Evolutionary conservation across 257 asterid genomes (phyloP), one percentile per base, ranked within the genome.

Genomic region (Nicotiana tabacum): DNA sequence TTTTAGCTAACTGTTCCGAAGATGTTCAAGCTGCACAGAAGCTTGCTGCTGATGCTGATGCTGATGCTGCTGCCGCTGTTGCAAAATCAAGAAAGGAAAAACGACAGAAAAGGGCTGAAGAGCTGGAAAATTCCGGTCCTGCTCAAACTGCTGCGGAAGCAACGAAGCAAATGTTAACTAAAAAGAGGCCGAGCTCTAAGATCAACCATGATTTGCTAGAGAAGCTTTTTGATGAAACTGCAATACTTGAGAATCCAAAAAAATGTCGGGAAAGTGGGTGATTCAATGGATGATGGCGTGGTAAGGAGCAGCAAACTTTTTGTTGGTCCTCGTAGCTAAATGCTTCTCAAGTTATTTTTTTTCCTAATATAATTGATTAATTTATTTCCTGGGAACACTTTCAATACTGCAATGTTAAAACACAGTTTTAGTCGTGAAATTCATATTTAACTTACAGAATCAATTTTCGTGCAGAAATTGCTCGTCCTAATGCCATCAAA

Each of bases 31-130:
- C 13, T 37, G 93, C 93, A 83, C 89, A 84, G 83, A 80, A 89
- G 90, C 91, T 93, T 85, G 91, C 94, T 78, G 92, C 92, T 9
- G 93, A 90, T 48, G 92, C 94, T 85, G 91, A 93, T 78, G 92
- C 92, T 9, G 93, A 90, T 48, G 92, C 94, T 48, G 89, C 90
- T 0, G 91, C 88, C 24, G 90, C 92, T 74, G 92, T 85, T 65
- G 90, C 95, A 46, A 89, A 89, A 84, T 84, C 87, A 65, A 91
- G 86, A 87, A 92, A 91, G 97, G 93, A 88, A 87, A 91, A 82
- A 37, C 90, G 84, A 85, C 96, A 87, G 89, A 90, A 89, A 90
- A 90, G 97, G 74, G 93, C 96, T 61, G 90, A 88, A 18, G 97
- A 93, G 30, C 12, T 83, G 11, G 89, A 89, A 84, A 89, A 83